Evolutionary conservation across 192 early-diverging fungal genomes (phyloP).

Genomic region (Entomortierella parvispora): DNA sequence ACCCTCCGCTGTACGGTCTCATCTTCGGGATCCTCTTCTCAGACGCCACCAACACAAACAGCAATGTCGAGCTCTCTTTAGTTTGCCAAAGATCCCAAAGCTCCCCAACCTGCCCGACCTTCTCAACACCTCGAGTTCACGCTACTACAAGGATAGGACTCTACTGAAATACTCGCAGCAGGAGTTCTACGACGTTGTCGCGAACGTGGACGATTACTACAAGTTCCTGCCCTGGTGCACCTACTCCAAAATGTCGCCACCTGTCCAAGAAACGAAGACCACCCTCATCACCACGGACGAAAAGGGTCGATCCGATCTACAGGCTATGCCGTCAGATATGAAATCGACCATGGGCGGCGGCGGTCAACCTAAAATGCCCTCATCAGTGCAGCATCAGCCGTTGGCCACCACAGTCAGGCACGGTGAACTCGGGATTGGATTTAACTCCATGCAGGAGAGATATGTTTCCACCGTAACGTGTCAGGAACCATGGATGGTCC

Average conservation of each 20-base stretch:
- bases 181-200: conserved; percentile 84
- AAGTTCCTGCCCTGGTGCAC: conserved; percentile 88
- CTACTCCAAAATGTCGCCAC: conserved; percentile 65
- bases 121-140: conserved; percentile 2
- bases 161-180: conserved; percentile 73
- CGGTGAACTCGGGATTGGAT: conserved; percentile 85
- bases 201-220: conserved; percentile 84
- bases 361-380: too few relatives aligned
- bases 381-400: conserved; percentile 4
- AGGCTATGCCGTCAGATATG: background rate
- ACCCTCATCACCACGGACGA: too few relatives aligned
- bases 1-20: too few relatives aligned
- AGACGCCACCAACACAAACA: too few relatives aligned
- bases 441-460: conserved; percentile 77
- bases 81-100: conserved; percentile 19
- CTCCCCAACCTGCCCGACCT: conserved; percentile 33
- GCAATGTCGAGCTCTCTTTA: conserved; percentile 16
- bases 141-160: conserved; percentile 35
- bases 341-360: background rate
- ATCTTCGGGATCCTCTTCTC: too few relatives aligned
- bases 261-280: conserved; percentile 23
- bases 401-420: conserved; percentile 51
- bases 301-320: conserved; percentile 1
- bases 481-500: conserved; percentile 68
- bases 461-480: conserved; percentile 83